Base-by-base conservation (phyloP, 495 filamentous ascomycete species). In the Tuber indicum region DNA sequence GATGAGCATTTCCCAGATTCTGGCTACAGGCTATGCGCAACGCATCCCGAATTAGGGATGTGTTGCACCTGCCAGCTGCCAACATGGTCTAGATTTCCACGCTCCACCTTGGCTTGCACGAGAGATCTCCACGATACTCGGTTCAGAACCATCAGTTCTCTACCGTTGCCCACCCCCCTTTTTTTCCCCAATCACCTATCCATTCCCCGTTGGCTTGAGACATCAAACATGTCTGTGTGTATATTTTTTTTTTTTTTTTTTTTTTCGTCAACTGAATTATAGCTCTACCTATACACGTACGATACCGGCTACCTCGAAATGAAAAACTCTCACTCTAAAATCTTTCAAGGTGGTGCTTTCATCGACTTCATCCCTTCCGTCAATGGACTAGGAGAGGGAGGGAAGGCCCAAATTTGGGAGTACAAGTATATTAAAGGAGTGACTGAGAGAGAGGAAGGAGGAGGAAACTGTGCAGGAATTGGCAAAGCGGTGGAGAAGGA, bases 71-170 rank as follows among this genome's bases (percentile, higher is more conserved):
- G 58, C 77, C 75, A 76, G 78, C 70, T 79, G 71, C 77, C 75
- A 73, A 44, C 46, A 72, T 74, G 77, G 78, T 80, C 77, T 80
- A 76, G 77, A 80, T 80, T 77, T 78, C 71, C 78, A 79, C 71
- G 52, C 73, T 49, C 58, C 39, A 80, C 39, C 73, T 72, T 71
- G 49, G 77, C 16, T 66, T 66, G 26, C 14, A 66, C 9, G 26
- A 32, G n/a, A 66, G 58, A 66, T 66, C 26, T 32, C 58, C 26
- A 14, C 9, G 10, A 32, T 66, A n/a, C 58, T 66, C 32, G 58
- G 58, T 66, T 66, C 10, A 66, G 12, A 32, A 32, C 26, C 3
- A 32, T 14, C 4, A 66, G n/a, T 32, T 62, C 52, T n/a, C 52
- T 16, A 12, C n/a, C 17, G 47, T 23, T 23, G 10, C 21, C 23